Conservation (phyloP, 164 flowering plant species). For the Saururus chinensis region DNA sequence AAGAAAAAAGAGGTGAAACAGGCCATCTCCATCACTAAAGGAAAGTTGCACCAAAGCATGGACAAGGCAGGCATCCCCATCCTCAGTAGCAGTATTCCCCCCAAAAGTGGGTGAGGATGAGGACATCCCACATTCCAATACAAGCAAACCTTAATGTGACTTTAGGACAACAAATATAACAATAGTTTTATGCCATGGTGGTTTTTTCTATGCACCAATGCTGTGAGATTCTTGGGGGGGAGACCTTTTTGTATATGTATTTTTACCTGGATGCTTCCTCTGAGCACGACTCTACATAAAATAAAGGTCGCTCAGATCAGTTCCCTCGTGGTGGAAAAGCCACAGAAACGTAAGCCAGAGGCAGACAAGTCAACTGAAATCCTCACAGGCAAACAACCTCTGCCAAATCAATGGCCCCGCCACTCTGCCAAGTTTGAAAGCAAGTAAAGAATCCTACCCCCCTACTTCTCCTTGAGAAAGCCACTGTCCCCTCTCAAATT, state of each 20-base stretch:
- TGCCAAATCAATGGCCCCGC: neutral
- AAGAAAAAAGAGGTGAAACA: constrained; percentile 6
- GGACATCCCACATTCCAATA: constrained; percentile 13
- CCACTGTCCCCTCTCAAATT: constrained; percentile 3
- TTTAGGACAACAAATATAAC: neutral
- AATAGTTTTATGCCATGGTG: neutral
- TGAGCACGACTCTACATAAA: neutral
- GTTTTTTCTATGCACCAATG: neutral
- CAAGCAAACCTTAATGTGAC: neutral
- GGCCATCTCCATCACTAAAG: constrained; percentile 3
- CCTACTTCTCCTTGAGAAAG: constrained; percentile 1
- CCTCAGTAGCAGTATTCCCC: constrained; percentile 7
- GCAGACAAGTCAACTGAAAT: constrained; percentile 4
- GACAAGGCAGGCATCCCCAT: constrained; percentile 7
- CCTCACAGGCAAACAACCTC: constrained; percentile 5
- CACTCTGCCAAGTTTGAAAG: neutral
- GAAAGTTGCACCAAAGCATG: neutral
- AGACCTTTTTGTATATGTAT: neutral
- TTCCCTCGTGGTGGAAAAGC: neutral
- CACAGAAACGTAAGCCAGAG: neutral
- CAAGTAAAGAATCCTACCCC: neutral
- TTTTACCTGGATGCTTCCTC: neutral
- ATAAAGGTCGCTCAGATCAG: neutral
- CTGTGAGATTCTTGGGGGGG: constrained; percentile 6
- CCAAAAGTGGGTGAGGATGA: constrained; percentile 8